These are phyloP conservation scores for Globisporangium orthogonon DNA, from an alignment of 352 stramenopile species.

Conservation along the genomic window DNA sequence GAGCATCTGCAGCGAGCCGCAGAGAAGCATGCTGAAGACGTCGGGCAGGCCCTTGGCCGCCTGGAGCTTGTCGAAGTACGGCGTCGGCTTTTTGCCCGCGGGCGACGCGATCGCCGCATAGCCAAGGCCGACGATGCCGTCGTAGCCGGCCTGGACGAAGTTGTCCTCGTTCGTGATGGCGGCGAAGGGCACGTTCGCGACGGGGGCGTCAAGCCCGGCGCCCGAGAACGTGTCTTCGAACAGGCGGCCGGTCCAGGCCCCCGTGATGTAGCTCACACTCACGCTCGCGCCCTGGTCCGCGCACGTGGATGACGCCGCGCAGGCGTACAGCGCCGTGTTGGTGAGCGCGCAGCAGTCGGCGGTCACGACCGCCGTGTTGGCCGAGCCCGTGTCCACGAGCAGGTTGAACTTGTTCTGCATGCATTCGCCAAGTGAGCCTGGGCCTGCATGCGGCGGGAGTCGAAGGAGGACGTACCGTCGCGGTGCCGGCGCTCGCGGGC, in stretches of 20 bases:
- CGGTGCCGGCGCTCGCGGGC: slow-evolving; percentile 18
- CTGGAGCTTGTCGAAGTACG: slow-evolving; percentile 59
- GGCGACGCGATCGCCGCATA: slow-evolving; percentile 63
- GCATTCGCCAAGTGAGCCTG: not conserved
- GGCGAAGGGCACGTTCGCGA: slow-evolving; percentile 49
- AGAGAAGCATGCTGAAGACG: slow-evolving; percentile 74
- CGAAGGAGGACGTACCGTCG: slow-evolving; percentile 12
- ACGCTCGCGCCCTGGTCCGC: slow-evolving; percentile 27
- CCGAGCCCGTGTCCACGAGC: slow-evolving; percentile 72
- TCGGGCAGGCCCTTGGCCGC: slow-evolving; percentile 25
- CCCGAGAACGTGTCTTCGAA: slow-evolving; percentile 69
- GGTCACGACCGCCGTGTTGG: slow-evolving; percentile 76
- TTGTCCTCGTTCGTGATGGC: slow-evolving; percentile 49
- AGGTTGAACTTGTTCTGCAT: slow-evolving; percentile 54
- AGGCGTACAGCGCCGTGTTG: slow-evolving; percentile 62
- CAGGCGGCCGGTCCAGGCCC: slow-evolving; percentile 58
- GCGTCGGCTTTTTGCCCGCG: slow-evolving; percentile 26
- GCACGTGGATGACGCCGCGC: slow-evolving; percentile 56
- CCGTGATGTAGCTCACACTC: slow-evolving; percentile 71
- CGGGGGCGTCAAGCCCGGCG: slow-evolving; percentile 25
- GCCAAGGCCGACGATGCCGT: slow-evolving; percentile 67
- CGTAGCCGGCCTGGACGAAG: slow-evolving; percentile 70
- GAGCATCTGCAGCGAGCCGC: slow-evolving; percentile 64
- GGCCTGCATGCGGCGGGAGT: too few species aligned
- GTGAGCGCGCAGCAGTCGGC: slow-evolving; percentile 64